Percentiles rank a stretch among this genome's conserved stretches.
These are phyloP conservation scores for Rhinocladiella similis DNA, from an alignment of 2,329 filamentous ascomycete species.

Conservation along the genomic window DNA sequence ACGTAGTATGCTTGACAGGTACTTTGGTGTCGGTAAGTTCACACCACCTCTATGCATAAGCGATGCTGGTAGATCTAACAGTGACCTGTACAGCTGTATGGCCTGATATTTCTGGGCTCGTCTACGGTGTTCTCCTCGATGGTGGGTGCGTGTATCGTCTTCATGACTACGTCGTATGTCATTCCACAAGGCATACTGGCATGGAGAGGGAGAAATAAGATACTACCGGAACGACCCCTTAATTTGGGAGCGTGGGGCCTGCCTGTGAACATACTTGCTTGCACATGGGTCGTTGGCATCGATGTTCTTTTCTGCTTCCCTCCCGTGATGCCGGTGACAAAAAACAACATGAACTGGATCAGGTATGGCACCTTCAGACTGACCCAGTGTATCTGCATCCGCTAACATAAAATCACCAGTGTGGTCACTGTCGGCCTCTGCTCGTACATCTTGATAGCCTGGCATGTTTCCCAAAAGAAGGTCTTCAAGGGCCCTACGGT, in stretches of 20 bases:
- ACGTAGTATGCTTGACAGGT: no score
- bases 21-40: constrained; percentile 25
- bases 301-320: constrained; percentile 35
- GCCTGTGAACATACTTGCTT: constrained; percentile 36
- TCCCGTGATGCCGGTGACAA: constrained; percentile 23
- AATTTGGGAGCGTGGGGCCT: constrained; percentile 46
- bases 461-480: constrained; percentile 6
- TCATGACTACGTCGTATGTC: constrained; percentile 44
- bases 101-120: constrained; percentile 54
- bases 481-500: constrained; percentile 16
- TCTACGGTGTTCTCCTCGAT: constrained; percentile 44
- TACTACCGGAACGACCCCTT: constrained; percentile 46
- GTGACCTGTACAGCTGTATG: constrained; percentile 29
- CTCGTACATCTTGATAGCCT: constrained; percentile 12
- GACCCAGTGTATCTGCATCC: neutral
- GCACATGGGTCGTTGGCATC: constrained; percentile 31
- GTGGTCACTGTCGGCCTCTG: constrained; percentile 11
- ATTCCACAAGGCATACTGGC: constrained; percentile 47
- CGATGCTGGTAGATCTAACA: constrained; percentile 3
- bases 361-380: constrained; percentile 2
- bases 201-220: constrained; percentile 40
- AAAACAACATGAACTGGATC: constrained; percentile 19
- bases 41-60: constrained; percentile 33
- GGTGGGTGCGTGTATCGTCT: constrained; percentile 43
- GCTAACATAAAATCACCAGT: neutral